Conservation (phyloP, 2,329 filamentous ascomycete genomes). For the Penicillium sp. region DNA sequence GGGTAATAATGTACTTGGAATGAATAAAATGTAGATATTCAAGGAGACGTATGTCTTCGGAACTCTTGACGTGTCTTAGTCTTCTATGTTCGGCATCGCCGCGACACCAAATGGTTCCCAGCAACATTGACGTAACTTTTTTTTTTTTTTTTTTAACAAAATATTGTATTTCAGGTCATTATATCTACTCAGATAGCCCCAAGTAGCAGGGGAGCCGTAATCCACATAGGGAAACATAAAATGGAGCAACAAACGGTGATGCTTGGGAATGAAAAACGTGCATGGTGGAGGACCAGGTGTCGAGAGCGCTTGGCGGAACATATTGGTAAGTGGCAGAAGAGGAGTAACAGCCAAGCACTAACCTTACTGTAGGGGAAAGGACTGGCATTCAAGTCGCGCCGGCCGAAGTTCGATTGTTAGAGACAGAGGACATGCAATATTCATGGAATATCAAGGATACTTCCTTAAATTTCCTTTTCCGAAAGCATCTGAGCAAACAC, state of each 20-base stretch:
- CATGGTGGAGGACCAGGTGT: slow-evolving; percentile 4
- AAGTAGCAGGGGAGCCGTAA: no score
- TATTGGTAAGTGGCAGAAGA: slow-evolving; percentile 9
- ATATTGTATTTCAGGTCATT: no score
- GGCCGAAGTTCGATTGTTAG: slow-evolving; percentile 18
- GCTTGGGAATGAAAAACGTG: slow-evolving; percentile 7
- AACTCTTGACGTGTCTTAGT: no score
- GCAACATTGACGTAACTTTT: neutral
- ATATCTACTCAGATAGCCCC: no score
- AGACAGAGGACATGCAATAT: slow-evolving; percentile 16
- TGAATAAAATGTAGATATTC: no score
- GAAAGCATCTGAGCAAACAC: slow-evolving; percentile 21
- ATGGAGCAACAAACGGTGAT: neutral
- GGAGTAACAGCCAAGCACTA: neutral
- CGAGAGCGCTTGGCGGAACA: slow-evolving; percentile 7
- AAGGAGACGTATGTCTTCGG: neutral
- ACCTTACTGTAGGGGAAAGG: slow-evolving; percentile 12
- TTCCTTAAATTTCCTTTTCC: slow-evolving; percentile 14
- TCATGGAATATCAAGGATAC: slow-evolving; percentile 19
- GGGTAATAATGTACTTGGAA: no score
- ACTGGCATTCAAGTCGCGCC: slow-evolving; percentile 18
- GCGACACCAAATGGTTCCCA: neutral
- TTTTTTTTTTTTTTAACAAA: no score
- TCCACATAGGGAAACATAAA: no score
- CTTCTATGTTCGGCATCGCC: no score